A percentile compares a stretch with the other conserved stretches of the same genome.
Conservation (phyloP, 2,329 filamentous ascomycete genomes). For the Pseudocercospora eumusae region DNA sequence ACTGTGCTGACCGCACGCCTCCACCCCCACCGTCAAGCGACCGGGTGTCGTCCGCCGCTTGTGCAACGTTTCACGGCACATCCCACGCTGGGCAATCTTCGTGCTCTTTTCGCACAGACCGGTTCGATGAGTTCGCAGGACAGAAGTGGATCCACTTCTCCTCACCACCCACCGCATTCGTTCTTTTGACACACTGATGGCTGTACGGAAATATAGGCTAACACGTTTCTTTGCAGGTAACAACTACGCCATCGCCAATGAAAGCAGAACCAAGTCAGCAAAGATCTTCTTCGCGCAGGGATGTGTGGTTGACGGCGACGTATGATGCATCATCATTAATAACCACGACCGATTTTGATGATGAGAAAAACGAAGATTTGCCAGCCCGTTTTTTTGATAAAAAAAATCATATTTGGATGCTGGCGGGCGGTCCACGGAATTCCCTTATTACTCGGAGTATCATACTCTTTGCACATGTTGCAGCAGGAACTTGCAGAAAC, state of each 20-base stretch:
- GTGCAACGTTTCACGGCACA: constrained; percentile 32
- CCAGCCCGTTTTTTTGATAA: no score
- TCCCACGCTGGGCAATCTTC: constrained; percentile 15
- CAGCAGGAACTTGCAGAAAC: neutral
- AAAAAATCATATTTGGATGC: no score
- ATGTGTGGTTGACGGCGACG: constrained; percentile 55
- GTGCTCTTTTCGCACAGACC: constrained; percentile 16
- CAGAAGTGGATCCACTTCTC: constrained; percentile 2
- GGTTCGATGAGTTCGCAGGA: constrained; percentile 22
- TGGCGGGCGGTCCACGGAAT: no score
- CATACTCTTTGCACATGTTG: constrained; percentile 1
- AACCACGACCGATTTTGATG: no score
- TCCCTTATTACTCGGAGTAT: no score
- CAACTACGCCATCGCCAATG: constrained; percentile 87
- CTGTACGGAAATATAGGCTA: constrained; percentile 9
- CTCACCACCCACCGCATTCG: neutral
- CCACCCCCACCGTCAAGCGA: constrained; percentile 11
- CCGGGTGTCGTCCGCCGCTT: constrained; percentile 8
- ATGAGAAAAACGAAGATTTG: no score
- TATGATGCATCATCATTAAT: constrained; percentile 19
- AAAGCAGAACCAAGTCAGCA: constrained; percentile 64
- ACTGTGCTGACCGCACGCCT: neutral
- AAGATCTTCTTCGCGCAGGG: constrained; percentile 92
- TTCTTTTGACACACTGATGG: neutral
- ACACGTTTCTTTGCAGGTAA: constrained; percentile 65